Conservation (phyloP, 2,329 filamentous ascomycete genomes). For the Calonectria henricotiae region DNA sequence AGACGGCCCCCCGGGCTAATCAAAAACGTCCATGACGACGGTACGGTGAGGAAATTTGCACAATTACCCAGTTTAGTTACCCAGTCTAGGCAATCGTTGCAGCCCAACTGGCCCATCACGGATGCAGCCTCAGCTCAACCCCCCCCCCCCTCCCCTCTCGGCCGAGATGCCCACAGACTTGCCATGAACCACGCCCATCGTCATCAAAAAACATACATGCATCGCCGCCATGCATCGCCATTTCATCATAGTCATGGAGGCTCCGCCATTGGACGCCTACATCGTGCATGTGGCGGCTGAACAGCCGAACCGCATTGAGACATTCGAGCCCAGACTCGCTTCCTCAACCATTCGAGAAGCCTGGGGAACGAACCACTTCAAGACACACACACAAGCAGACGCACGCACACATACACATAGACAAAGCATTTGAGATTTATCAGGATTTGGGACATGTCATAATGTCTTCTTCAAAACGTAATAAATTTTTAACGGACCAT, state of each 20-base stretch:
- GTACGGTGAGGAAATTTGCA: not conserved
- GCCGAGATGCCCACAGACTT: slow-evolving; percentile 11
- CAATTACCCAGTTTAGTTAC: not conserved
- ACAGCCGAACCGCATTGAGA: not conserved
- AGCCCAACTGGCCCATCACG: not conserved
- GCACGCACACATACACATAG: too few relatives aligned
- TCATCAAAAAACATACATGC: slow-evolving; percentile 11
- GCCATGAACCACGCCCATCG: not conserved
- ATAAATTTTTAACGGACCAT: slow-evolving; percentile 47
- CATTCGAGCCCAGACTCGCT: slow-evolving; percentile 3
- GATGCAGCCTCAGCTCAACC: not conserved
- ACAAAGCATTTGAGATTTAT: not conserved
- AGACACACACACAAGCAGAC: not conserved
- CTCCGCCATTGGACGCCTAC: not conserved
- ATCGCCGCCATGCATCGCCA: not conserved
- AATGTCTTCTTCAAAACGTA: slow-evolving; percentile 31
- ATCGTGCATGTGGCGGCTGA: slow-evolving; percentile 19
- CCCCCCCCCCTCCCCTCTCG: not conserved
- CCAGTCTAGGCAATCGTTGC: not conserved
- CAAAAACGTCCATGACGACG: not conserved
- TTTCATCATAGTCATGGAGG: not conserved
- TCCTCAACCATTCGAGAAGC: not conserved
- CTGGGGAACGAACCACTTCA: not conserved
- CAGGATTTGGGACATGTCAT: not conserved
- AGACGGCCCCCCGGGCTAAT: not conserved